Conservation (phyloP, 2,329 filamentous ascomycete species). For the Penicillium digitatum region DNA sequence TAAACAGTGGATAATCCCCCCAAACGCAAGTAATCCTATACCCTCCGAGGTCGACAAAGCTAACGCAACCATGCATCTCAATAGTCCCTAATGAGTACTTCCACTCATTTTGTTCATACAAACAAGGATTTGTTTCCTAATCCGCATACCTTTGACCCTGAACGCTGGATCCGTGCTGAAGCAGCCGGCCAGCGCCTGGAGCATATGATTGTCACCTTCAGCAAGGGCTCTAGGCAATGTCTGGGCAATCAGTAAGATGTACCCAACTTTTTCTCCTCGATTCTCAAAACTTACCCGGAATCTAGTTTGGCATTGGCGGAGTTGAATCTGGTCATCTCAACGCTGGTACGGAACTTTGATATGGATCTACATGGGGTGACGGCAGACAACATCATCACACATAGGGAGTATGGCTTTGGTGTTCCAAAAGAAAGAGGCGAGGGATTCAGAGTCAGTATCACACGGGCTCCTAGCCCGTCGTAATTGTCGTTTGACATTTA, state of each 20-base stretch:
- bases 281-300: neutral
- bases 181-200: neutral
- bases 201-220: neutral
- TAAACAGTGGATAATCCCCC: neutral
- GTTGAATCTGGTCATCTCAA: neutral
- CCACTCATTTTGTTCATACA: neutral
- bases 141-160: neutral
- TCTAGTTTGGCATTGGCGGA: neutral
- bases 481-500: neutral
- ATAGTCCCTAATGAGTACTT: neutral
- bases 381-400: neutral
- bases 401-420: neutral
- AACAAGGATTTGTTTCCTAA: neutral
- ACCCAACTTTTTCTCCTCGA: neutral
- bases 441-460: neutral
- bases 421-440: neutral
- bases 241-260: neutral
- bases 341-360: neutral
- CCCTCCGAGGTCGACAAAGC: neutral
- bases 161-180: neutral
- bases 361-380: neutral
- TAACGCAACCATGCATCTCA: neutral
- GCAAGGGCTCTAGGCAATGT: neutral
- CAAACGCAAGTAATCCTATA: neutral
- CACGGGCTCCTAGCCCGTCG: neutral